A percentile compares a stretch with the other conserved stretches of the same genome.
phyloP scores from a whole-genome alignment of 495 filamentous ascomycete genomes.

The Parmelia sp. region DNA sequence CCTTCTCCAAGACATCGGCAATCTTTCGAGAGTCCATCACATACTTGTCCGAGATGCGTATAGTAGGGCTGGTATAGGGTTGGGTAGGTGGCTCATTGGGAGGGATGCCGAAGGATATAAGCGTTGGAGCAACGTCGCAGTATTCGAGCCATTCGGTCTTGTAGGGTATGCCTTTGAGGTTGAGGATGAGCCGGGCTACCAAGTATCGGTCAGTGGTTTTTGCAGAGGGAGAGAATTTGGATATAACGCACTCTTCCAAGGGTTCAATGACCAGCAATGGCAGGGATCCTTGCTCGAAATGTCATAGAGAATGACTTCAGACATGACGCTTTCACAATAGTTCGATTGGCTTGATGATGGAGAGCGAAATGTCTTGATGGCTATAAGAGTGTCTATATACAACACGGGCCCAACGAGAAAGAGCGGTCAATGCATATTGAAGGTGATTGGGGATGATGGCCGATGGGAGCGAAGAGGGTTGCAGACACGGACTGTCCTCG shows the following conservation, averaged over 20 bases:
- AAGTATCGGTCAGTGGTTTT: background rate
- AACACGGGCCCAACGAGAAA: no score
- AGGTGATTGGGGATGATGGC: background rate
- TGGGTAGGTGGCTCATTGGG: slow-evolving; percentile 34
- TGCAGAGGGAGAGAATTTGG: background rate
- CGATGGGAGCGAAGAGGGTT: background rate
- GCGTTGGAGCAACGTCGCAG: slow-evolving; percentile 47
- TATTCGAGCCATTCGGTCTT: slow-evolving; percentile 62
- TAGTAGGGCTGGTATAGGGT: slow-evolving; percentile 50
- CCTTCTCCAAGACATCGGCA: slow-evolving; percentile 43
- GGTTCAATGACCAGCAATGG: slow-evolving; percentile 52
- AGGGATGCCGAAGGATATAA: slow-evolving; percentile 36
- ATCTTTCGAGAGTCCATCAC: slow-evolving; percentile 55
- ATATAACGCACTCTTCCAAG: slow-evolving; percentile 50
- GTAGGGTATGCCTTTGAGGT: slow-evolving; percentile 58
- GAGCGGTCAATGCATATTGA: background rate
- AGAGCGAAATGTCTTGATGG: background rate
- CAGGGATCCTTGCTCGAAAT: slow-evolving; percentile 43
- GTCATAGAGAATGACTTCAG: slow-evolving; percentile 42
- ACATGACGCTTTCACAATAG: background rate
- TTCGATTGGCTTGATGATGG: background rate
- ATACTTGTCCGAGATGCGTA: slow-evolving; percentile 45
- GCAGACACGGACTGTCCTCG: background rate
- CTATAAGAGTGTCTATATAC: background rate
- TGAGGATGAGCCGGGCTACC: slow-evolving; percentile 51